phyloP scores from a whole-genome alignment of 306 rosid species.

The Fragaria iinumae region DNA sequence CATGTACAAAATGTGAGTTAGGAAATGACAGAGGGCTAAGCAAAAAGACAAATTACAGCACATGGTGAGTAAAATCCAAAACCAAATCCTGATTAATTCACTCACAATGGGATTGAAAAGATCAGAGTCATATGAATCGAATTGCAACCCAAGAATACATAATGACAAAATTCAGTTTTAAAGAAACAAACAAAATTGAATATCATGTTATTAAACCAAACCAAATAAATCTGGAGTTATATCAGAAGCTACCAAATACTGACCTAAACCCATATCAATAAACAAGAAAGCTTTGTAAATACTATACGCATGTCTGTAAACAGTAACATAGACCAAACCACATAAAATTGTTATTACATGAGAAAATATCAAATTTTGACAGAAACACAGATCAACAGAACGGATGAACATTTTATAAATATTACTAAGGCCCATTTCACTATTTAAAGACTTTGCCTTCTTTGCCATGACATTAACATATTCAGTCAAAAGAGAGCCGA shows the following conservation, averaged over 20 bases:
- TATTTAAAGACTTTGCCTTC: not conserved
- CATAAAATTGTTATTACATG: not conserved
- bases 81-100: conserved; percentile 12
- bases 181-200: conserved; percentile 21
- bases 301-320: not conserved
- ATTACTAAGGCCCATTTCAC: not conserved
- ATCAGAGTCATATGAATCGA: conserved; percentile 17
- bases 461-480: not conserved
- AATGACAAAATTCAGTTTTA: conserved; percentile 32
- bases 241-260: not conserved
- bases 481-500: not conserved
- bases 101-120: conserved; percentile 13
- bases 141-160: conserved; percentile 32
- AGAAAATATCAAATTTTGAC: conserved; percentile 8
- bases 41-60: conserved; percentile 29
- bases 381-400: conserved; percentile 3
- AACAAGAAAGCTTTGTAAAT: not conserved
- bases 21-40: conserved; percentile 16
- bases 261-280: not conserved
- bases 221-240: not conserved
- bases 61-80: conserved; percentile 15
- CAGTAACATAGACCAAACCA: conserved; percentile 6
- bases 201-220: not conserved
- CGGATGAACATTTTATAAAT: not conserved
- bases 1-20: conserved; percentile 17